Base-by-base conservation (phyloP, 768 basidiomycete genomes). In the Lactarius tabidus region DNA sequence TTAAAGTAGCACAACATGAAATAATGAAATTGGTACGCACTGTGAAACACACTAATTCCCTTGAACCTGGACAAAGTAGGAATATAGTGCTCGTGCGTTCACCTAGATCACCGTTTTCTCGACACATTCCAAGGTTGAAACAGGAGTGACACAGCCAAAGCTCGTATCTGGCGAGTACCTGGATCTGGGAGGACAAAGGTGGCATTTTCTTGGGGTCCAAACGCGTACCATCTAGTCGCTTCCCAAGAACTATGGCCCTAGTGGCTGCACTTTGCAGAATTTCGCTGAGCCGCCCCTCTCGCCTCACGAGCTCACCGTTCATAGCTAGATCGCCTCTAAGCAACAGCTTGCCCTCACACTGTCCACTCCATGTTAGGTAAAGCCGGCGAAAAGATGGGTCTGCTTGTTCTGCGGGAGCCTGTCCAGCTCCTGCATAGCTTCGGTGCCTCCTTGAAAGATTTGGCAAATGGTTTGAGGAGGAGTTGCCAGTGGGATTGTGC, bases 281-380 rank as follows among this genome's bases (percentile, higher is more conserved):
- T 65, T 65, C 45, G 60, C 45, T 3, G 64, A 65, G 28, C 28
- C 26, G 17, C 60, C 26, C 28, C 59, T 58, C 60, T 54, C 54
- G 59, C 45, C 20, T 59, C 54, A 65, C 54, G 7, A 65, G 54
- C 36, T 55, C 59, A 28, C 51, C 43, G n/a, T 61, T 54, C 17
- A 23, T 45, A 38, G 1, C 26, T 29, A 57, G 64, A 51, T 65
- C 59, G 35, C 59, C 54, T 33, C 51, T 59, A 38, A 61, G 43
- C 45, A 61, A 41, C 17, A 61, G 26, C 43, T 60, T 57, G 5
- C 60, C 64, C 26, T 56, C 64, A 29, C 8, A 57, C 60, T 20
- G 59, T 65, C 64, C 54, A 56, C n/a, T 56, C 59, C 9, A 12
- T 10, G 17, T 61, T 38, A 31, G 31, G 64, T 51, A 28, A 38